A percentile compares a stretch with the other conserved stretches of the same genome.
phyloP scores from a whole-genome alignment of 495 filamentous ascomycete species.

The Bombardia bombarda region DNA sequence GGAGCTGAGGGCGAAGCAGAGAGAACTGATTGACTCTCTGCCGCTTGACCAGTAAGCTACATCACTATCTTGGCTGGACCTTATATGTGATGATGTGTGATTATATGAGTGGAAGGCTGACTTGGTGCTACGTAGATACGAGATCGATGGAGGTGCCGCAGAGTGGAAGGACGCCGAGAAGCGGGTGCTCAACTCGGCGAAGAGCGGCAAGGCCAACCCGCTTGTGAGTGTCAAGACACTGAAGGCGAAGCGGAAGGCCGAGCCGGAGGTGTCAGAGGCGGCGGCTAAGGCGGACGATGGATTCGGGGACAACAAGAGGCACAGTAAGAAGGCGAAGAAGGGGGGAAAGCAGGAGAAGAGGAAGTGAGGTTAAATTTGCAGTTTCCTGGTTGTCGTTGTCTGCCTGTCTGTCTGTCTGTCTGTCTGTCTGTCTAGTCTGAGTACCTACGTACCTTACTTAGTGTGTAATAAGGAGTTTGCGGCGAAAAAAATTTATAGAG shows the following conservation, averaged over 20 bases:
- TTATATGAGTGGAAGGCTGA: conserved; percentile 12
- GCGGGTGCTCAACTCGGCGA: conserved; percentile 51
- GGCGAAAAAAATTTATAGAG: too few relatives aligned
- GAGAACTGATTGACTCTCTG: conserved; percentile 78
- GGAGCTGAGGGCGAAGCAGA: conserved; percentile 63
- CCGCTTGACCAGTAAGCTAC: conserved; percentile 86
- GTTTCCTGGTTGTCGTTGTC: too few relatives aligned
- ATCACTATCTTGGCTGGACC: conserved; percentile 9
- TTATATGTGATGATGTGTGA: conserved; percentile 32
- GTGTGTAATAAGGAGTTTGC: too few relatives aligned
- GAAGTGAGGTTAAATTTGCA: background rate
- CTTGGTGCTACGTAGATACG: conserved; percentile 51
- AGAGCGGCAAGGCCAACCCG: conserved; percentile 50
- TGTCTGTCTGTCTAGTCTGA: too few relatives aligned
- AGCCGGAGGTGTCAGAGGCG: conserved; percentile 57
- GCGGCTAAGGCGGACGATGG: conserved; percentile 52
- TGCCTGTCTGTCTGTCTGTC: too few relatives aligned
- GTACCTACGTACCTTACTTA: too few relatives aligned
- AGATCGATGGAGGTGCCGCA: conserved; percentile 61
- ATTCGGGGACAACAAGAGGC: conserved; percentile 43
- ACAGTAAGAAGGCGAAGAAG: conserved; percentile 52
- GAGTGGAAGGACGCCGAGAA: conserved; percentile 82
- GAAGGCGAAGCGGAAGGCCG: conserved; percentile 75
- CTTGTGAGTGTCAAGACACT: conserved; percentile 77
- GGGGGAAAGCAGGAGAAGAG: conserved; percentile 35